Evolutionary conservation across 352 stramenopile genomes (phyloP), one percentile per base, ranked within the genome.

Genomic region (Pythium chondricola): DNA sequence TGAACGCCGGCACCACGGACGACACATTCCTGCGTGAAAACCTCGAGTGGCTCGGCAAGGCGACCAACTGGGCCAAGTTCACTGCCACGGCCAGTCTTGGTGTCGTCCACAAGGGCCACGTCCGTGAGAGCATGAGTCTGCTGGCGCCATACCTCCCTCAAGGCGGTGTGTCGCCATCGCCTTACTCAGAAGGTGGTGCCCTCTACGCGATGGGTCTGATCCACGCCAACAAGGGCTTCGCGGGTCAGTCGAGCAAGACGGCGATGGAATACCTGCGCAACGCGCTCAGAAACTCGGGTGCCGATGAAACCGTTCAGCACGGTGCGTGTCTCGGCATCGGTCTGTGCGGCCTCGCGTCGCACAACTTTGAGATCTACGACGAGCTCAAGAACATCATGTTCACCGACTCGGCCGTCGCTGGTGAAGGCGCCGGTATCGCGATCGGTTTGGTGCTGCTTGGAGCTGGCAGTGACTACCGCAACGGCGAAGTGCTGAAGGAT

Each of bases 31-130:
- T 99, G 56, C 87, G 97, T 29, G 93, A 99, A 56, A 97, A 99
- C 77, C 81, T 99, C 13, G 96, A 99, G 52, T 99, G 96, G 96
- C 91, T 99, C 53, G 97, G 94, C 21, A 98, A 98, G 61, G 96
- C 97, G 8, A 97, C 85, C 44, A 99, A 99, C 77, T 99, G 97
- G 97, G 95, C 96, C 43, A 99, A 99, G 73, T 99, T 99, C 60
- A 98, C 93, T 6, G 95, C 96, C 18, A 99, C 96, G 6, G 95
- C 95, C 16, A 97, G 86, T 51, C 83, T 99, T n/a, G 97, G 97
- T 49, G 96, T 99, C 29, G 88, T 99, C 33, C 97, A 99, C 80
- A 96, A 97, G 48, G 95, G 95, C 33, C 97, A 99, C 60, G 85
- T 98, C 48, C 94, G 95, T 48, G 95, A 99, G 69, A 96, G 85